These are phyloP conservation scores for Kalmusia sp. DNA, from an alignment of 2,329 filamentous ascomycete genomes.

Conservation along the genomic window DNA sequence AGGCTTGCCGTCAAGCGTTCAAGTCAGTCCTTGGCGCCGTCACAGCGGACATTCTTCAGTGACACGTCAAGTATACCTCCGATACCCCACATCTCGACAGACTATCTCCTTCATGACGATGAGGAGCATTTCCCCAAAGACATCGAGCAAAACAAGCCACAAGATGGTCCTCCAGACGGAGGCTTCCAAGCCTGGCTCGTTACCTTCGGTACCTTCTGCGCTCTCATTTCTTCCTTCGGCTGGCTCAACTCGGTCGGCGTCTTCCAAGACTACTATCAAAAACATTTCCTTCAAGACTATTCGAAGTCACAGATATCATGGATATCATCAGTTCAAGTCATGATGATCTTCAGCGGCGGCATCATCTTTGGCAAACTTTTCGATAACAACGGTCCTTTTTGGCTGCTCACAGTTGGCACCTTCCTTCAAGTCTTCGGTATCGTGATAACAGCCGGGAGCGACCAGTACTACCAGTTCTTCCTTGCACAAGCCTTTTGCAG, in stretches of 20 bases:
- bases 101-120: no score
- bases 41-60: no score
- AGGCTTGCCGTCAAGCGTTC: no score
- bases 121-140: no score
- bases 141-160: no score
- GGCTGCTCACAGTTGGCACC: not conserved
- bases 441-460: not conserved
- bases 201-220: not conserved
- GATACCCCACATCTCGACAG: no score
- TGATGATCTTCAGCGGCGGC: conserved; percentile 2
- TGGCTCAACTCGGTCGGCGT: conserved; percentile 2
- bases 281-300: not conserved
- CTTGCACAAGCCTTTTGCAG: not conserved
- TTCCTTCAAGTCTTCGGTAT: conserved; percentile 1
- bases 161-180: not conserved
- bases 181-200: conserved; percentile 1
- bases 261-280: conserved; percentile 2
- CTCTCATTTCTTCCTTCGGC: not conserved
- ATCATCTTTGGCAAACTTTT: not conserved
- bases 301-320: not conserved
- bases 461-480: conserved; percentile 1
- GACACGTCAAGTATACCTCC: no score
- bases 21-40: no score
- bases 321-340: not conserved
- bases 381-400: not conserved